Percentiles rank a stretch among this genome's conserved stretches.
Conservation (phyloP, 163 green algal genomes). For the Botryococcus braunii region DNA sequence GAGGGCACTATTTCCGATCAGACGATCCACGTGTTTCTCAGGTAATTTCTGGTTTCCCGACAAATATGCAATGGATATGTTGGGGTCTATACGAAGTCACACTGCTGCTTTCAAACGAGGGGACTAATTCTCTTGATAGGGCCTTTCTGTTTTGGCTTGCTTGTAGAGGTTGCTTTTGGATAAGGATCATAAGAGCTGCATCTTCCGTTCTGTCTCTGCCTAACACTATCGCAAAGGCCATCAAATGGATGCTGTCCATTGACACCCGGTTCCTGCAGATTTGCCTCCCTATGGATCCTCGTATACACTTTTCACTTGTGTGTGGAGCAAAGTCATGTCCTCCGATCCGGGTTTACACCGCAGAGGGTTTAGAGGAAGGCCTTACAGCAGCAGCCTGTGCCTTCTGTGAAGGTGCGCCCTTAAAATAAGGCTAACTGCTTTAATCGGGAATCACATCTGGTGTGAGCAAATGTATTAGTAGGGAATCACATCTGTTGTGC, state of each 20-base stretch:
- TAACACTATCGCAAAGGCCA: too few relatives aligned
- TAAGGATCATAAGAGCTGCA: neutral
- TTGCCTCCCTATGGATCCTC: conserved; percentile 54
- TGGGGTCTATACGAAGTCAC: neutral
- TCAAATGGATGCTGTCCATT: neutral
- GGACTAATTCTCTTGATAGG: neutral
- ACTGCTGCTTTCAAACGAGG: neutral
- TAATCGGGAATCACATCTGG: too few relatives aligned
- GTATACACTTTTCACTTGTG: conserved; percentile 94
- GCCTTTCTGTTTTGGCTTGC: neutral
- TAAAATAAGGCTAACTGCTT: neutral
- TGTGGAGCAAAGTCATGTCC: conserved; percentile 87
- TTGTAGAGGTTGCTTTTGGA: neutral
- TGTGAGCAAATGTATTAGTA: too few relatives aligned
- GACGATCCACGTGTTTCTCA: conserved; percentile 43
- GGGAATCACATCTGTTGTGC: too few relatives aligned
- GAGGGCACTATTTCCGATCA: conserved; percentile 35
- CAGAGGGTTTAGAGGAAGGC: conserved; percentile 66
- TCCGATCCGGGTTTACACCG: conserved; percentile 80
- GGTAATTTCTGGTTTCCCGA: conserved; percentile 12
- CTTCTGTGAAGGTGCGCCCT: conserved; percentile 33
- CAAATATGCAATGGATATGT: neutral
- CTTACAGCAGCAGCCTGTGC: conserved; percentile 47
- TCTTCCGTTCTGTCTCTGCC: neutral
- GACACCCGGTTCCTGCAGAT: conserved; percentile 13